These are phyloP conservation scores for Plantago coronopus DNA, from an alignment of 305 asterid genomes.

Conservation along the genomic window DNA sequence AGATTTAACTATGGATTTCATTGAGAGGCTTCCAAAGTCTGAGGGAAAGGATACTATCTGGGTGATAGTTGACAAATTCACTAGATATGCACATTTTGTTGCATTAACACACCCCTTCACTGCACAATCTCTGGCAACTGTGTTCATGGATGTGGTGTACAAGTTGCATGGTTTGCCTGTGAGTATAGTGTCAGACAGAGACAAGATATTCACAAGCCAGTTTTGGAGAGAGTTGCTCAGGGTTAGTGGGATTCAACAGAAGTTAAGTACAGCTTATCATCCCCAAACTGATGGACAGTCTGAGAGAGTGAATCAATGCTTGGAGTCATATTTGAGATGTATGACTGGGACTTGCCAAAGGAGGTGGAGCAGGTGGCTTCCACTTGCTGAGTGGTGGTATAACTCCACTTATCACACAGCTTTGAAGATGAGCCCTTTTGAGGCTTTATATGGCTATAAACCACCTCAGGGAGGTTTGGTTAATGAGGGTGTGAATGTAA, in stretches of 20 bases:
- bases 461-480: neutral
- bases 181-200: too few relatives aligned
- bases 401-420: neutral
- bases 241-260: neutral
- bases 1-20: constrained; percentile 13
- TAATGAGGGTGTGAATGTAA: too few relatives aligned
- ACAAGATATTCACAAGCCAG: constrained; percentile 9
- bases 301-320: constrained; percentile 7
- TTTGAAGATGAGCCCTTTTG: neutral
- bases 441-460: neutral
- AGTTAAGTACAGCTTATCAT: neutral
- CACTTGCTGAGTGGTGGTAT: constrained; percentile 1
- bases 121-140: neutral
- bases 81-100: constrained; percentile 8
- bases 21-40: neutral
- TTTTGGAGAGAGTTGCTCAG: neutral
- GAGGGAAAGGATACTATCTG: neutral
- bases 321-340: constrained; percentile 9
- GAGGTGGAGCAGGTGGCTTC: neutral
- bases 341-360: neutral
- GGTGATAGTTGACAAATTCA: constrained; percentile 3
- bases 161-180: constrained; percentile 4
- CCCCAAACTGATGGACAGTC: constrained; percentile 7
- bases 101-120: neutral
- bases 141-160: neutral